phyloP scores from a whole-genome alignment of 2,329 filamentous ascomycete genomes.

The Penicillium sp. region DNA sequence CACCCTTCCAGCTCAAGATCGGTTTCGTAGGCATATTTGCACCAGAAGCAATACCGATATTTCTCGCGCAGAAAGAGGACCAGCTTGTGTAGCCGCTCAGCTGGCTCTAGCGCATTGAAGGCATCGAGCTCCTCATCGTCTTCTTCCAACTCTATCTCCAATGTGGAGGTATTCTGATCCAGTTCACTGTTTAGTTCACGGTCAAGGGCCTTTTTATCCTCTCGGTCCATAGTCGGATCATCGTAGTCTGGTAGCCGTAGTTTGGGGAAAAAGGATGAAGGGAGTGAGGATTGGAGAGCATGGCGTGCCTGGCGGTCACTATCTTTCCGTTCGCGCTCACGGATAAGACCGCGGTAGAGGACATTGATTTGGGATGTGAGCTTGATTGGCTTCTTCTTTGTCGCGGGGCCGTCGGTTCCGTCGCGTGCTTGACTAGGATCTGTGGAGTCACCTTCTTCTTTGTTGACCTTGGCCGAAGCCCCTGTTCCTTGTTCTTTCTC shows the following conservation, averaged over 20 bases:
- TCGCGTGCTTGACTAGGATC: conserved; percentile 7
- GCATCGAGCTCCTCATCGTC: conserved; percentile 78
- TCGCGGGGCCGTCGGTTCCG: conserved; percentile 1
- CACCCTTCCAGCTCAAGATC: conserved; percentile 76
- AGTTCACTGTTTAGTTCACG: conserved; percentile 46
- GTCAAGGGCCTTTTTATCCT: conserved; percentile 69
- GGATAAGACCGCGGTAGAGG: conserved; percentile 74
- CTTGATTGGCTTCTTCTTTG: conserved; percentile 33
- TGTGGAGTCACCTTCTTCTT: conserved; percentile 19
- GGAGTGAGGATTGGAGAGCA: conserved; percentile 34
- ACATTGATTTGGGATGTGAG: conserved; percentile 70
- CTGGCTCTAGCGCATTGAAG: conserved; percentile 68
- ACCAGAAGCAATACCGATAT: conserved; percentile 92
- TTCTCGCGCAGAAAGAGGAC: conserved; percentile 68
- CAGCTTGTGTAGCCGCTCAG: conserved; percentile 65
- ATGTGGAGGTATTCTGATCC: conserved; percentile 34
- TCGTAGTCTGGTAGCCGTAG: conserved; percentile 62
- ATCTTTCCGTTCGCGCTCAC: conserved; percentile 64
- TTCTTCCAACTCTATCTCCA: conserved; percentile 61
- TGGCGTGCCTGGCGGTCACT: conserved; percentile 34
- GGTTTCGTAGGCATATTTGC: conserved; percentile 74
- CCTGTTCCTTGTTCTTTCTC: conserved; percentile 9
- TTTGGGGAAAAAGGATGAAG: conserved; percentile 37
- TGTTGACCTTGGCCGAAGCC: background rate
- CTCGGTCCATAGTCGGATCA: conserved; percentile 68